Base-by-base conservation (phyloP, 1,284 basidiomycete genomes). In the Rhodotorula sp. region DNA sequence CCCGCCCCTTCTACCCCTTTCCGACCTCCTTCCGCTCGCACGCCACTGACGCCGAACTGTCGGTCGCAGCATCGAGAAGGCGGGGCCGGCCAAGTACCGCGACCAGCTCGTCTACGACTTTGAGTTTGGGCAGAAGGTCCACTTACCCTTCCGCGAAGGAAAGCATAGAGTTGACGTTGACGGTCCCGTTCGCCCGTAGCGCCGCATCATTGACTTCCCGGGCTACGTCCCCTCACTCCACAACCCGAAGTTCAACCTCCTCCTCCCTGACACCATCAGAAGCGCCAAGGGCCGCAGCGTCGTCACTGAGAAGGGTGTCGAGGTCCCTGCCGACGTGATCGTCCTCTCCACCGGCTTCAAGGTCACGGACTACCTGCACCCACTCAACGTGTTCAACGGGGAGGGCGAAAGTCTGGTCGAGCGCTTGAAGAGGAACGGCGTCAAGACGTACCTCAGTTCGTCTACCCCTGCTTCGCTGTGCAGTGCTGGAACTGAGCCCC, bases 91-190 rank as follows among this genome's bases (percentile, higher is more conserved):
- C 32, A 65, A 73, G 66, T 75, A 71, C 51, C 67, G 71, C 64
- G 70, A 77, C 22, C 36, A 48, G 46, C 67, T 77, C 46, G 57
- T 65, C 19, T 70, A 61, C 60, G 75, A 77, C 41, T 77, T 77
- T n/a, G 73, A 75, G 34, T 69, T 77, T 34, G 75, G 69, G 2
- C 66, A 68, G 41, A 77, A 77, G 57, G 66, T 67, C 8, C 36
- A 55, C 5, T 13, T 13, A 12, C n/a, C 13, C 50, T 6, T n/a
- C 4, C 10, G 0, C 6, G 2, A 5, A 15, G 15, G 4, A 12
- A 17, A 34, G 55, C 32, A n/a, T n/a, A n/a, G n/a, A n/a, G n/a
- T n/a, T n/a, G n/a, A 27, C 22, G 21, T 19, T 21, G 34, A n/a
- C 21, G 15, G 0, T n/a, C 36, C 39, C 19, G 1, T 22, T 19